A percentile compares a stretch with the other conserved stretches of the same genome.
Evolutionary conservation across 1,284 basidiomycete species (phyloP).

Genomic region (Laetiporus sulphureus): DNA sequence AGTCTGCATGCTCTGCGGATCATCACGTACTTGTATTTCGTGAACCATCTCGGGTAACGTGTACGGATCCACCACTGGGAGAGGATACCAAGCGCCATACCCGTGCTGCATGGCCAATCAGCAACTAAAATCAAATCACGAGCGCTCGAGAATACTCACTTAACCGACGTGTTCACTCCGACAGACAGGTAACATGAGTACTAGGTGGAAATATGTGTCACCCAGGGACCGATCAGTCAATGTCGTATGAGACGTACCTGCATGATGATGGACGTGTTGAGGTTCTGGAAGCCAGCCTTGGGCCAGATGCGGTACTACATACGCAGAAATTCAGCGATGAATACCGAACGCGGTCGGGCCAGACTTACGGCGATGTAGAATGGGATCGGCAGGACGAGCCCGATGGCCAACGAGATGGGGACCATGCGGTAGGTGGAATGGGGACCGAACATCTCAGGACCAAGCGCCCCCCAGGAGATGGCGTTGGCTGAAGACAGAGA

Average conservation of each 20-base stretch:
- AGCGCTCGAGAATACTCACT: neutral
- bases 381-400: slow-evolving; percentile 44
- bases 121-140: too few relatives aligned
- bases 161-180: neutral
- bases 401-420: slow-evolving; percentile 46
- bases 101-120: slow-evolving; percentile 16
- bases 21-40: slow-evolving; percentile 51
- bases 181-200: slow-evolving; percentile 3
- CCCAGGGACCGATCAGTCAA: too few relatives aligned
- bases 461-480: slow-evolving; percentile 55
- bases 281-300: slow-evolving; percentile 37
- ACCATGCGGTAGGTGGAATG: slow-evolving; percentile 42
- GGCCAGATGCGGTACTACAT: slow-evolving; percentile 38
- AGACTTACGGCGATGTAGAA: slow-evolving; percentile 41
- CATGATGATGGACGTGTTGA: slow-evolving; percentile 40
- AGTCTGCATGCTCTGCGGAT: neutral
- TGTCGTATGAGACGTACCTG: too few relatives aligned
- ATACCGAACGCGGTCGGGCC: slow-evolving; percentile 40
- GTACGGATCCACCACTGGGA: slow-evolving; percentile 45
- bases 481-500: slow-evolving; percentile 36
- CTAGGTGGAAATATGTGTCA: too few relatives aligned
- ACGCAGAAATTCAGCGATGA: slow-evolving; percentile 25
- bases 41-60: slow-evolving; percentile 41
- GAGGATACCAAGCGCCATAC: slow-evolving; percentile 44
- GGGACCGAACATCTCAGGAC: slow-evolving; percentile 43